Percentiles rank a stretch among this genome's conserved stretches.
phyloP scores from a whole-genome alignment of 805 yeast species.

The Nakazawaea pomicola region DNA sequence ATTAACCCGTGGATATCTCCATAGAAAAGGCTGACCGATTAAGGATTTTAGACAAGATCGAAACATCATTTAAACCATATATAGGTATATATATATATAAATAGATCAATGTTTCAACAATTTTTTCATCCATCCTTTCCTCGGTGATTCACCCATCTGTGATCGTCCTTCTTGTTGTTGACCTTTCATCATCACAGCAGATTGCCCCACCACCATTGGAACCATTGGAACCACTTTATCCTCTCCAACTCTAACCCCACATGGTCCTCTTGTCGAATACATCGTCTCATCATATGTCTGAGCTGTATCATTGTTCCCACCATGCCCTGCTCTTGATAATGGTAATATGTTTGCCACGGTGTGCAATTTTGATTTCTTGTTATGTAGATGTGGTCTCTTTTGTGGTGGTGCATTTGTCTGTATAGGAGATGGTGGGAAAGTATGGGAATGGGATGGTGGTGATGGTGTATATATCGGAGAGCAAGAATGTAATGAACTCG shows the following conservation, averaged over 20 bases:
- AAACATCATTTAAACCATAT: not conserved
- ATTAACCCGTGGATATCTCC: no score
- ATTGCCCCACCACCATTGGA: no score
- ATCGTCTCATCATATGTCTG: not conserved
- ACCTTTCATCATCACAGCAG: not conserved
- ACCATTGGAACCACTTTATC: no score
- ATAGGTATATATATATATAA: not conserved
- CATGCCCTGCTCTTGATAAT: not conserved
- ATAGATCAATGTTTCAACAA: conserved; percentile 2
- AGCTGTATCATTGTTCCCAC: no score
- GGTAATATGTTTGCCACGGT: conserved; percentile 1
- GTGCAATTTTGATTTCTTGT: not conserved
- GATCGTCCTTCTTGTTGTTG: not conserved
- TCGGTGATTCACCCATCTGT: no score
- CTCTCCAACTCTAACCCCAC: conserved; percentile 4
- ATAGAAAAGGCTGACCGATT: no score
- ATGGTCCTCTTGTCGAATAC: conserved; percentile 8
- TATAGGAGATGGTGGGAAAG: no score
- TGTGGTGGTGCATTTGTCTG: no score
- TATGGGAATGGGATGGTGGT: no score
- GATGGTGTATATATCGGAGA: no score
- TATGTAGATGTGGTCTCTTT: not conserved
- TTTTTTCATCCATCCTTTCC: conserved; percentile 2
- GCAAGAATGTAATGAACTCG: no score
- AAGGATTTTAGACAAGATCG: no score